A percentile compares a stretch with the other conserved stretches of the same genome.
Conservation (phyloP, 495 filamentous ascomycete species). For the Aspergillus avenaceus region DNA sequence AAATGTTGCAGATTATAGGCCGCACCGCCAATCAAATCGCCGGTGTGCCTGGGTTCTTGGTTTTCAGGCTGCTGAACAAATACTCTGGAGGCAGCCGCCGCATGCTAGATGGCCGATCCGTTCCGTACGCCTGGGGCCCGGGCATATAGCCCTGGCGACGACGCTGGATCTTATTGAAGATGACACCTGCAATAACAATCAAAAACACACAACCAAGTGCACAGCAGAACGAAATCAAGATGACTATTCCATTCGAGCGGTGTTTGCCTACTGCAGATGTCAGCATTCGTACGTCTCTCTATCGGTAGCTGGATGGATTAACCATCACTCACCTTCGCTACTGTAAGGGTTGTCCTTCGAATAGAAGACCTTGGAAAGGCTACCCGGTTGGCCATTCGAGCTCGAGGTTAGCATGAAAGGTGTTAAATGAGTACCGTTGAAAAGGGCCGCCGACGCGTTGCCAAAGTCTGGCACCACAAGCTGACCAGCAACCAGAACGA, state of each 20-base stretch:
- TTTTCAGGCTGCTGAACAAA: constrained; percentile 59
- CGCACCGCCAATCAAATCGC: constrained; percentile 24
- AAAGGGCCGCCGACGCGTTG: constrained; percentile 81
- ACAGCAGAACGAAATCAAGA: constrained; percentile 88
- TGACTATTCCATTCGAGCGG: constrained; percentile 79
- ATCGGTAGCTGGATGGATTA: not conserved
- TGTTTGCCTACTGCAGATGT: constrained; percentile 40
- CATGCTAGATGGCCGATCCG: constrained; percentile 70
- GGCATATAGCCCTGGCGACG: constrained; percentile 82
- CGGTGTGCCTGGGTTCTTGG: constrained; percentile 34
- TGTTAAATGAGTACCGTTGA: constrained; percentile 69
- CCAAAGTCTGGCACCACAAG: constrained; percentile 74
- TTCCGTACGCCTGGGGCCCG: constrained; percentile 66
- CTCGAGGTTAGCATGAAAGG: constrained; percentile 79
- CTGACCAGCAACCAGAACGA: constrained; percentile 77
- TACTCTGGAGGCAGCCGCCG: constrained; percentile 76
- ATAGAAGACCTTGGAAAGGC: constrained; percentile 74
- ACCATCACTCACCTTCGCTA: constrained; percentile 40
- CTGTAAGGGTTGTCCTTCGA: constrained; percentile 66
- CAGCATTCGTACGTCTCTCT: constrained; percentile 21
- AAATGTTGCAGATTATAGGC: not conserved
- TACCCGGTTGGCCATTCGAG: constrained; percentile 58
- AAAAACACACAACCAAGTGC: constrained; percentile 83
- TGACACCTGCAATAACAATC: constrained; percentile 77
- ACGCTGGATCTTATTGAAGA: constrained; percentile 79